A percentile compares a stretch with the other conserved stretches of the same genome.
These are phyloP conservation scores for Metarhizium humberi DNA, from an alignment of 2,329 filamentous ascomycete species.

Conservation along the genomic window DNA sequence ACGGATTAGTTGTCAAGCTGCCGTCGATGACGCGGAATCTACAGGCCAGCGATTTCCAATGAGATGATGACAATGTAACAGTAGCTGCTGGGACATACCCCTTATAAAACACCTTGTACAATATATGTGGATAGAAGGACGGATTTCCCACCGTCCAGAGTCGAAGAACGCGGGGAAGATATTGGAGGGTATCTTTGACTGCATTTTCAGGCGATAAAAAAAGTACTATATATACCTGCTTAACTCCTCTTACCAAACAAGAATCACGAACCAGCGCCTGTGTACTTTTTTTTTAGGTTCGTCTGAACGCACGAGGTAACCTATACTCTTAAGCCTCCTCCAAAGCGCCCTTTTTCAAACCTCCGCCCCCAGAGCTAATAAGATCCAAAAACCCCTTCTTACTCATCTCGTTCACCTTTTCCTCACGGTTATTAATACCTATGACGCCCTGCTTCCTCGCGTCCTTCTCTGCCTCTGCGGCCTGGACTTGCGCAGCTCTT, in stretches of 20 bases:
- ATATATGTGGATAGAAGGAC: conserved; percentile 3
- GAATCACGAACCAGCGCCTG: background rate
- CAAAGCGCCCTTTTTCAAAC: conserved; percentile 47
- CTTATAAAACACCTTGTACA: conserved; percentile 4
- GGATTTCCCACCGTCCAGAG: background rate
- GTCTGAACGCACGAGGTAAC: background rate
- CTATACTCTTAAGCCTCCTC: conserved; percentile 36
- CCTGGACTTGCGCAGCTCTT: conserved; percentile 82
- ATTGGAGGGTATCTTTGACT: conserved; percentile 7
- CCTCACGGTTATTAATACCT: conserved; percentile 70
- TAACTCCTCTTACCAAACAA: conserved; percentile 18
- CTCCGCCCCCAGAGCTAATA: conserved; percentile 59
- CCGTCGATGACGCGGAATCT: conserved; percentile 93
- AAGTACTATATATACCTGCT: conserved; percentile 6
- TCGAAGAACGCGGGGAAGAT: background rate
- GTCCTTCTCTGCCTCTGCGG: conserved; percentile 63
- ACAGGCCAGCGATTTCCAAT: conserved; percentile 83
- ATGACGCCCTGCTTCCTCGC: conserved; percentile 64
- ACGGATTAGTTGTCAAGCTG: conserved; percentile 76
- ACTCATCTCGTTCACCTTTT: conserved; percentile 90
- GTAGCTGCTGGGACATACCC: background rate
- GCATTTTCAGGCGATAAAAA: conserved; percentile 7
- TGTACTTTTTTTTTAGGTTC: background rate
- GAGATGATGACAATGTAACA: background rate
- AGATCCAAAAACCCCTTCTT: conserved; percentile 93